These are phyloP conservation scores for Alternaria longipes DNA, from an alignment of 2,329 filamentous ascomycete genomes.

Conservation along the genomic window DNA sequence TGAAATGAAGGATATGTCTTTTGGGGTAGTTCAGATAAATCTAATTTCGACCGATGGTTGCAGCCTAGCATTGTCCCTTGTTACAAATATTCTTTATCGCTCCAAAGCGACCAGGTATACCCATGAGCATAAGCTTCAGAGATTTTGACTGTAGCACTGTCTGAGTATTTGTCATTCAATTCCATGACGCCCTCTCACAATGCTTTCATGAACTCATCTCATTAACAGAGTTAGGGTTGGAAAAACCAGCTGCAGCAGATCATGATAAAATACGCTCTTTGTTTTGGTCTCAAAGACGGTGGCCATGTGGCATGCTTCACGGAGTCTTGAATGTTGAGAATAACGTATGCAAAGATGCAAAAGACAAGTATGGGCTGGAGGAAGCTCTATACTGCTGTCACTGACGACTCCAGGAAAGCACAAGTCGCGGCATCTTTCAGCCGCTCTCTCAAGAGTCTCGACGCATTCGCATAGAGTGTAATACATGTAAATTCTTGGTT, in stretches of 20 bases:
- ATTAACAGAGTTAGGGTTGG: background rate
- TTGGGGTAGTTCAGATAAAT: background rate
- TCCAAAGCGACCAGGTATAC: rapidly evolving
- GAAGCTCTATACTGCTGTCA: rapidly evolving
- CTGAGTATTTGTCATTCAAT: rapidly evolving
- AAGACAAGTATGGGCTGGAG: background rate
- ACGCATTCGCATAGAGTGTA: too few species aligned
- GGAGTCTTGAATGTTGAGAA: background rate
- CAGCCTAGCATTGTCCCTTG: too few species aligned
- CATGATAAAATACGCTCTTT: rapidly evolving
- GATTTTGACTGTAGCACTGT: background rate
- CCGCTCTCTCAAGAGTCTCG: rapidly evolving
- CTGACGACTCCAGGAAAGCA: rapidly evolving
- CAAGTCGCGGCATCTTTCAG: background rate
- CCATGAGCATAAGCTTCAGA: too few species aligned
- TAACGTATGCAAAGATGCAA: background rate
- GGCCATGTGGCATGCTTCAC: background rate
- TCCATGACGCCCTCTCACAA: rapidly evolving
- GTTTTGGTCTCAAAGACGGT: background rate
- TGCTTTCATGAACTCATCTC: background rate
- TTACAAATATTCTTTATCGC: too few species aligned
- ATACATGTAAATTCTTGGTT: too few species aligned
- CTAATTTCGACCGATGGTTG: background rate
- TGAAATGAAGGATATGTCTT: background rate
- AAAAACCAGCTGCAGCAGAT: background rate